Evolutionary conservation across 2,329 filamentous ascomycete genomes (phyloP), one percentile per base, ranked within the genome.

Genomic region (Diaporthe citri): DNA sequence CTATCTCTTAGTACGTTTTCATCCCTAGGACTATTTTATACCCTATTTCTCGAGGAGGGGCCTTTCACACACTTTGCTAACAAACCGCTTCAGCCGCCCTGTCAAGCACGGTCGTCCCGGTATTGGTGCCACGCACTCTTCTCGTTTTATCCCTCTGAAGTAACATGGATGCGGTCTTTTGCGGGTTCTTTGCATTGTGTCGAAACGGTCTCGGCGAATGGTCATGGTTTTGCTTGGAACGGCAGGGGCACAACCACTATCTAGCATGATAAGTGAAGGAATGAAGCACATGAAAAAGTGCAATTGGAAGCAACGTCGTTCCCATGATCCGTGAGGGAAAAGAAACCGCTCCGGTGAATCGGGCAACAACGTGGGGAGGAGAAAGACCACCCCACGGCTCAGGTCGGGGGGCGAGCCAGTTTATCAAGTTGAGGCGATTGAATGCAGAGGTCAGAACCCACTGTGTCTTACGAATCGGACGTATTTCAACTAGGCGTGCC

Each of bases 71-170:
- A 72, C 69, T 48, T 66, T 76, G 78, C 91, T 93, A 86, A 94
- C 88, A 82, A 82, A 80, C 74, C 78, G 67, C 55, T 76, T 85
- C 84, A 97, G 95, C 95, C 96, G 96, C 91, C 97, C 97, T 85
- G 97, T 99, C 93, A 99, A 98, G 95, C 97, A 99, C 94, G 97
- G 97, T 93, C 92, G 97, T 89, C 97, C 97, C 85, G 97, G 97
- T 98, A 99, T 99, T 86, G 97, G 97, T 97, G 97, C 97, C 85
- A 99, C 97, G 83, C 96, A 99, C 94, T 98, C 96, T 91, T 99
- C 97, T 88, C 95, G 97, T 93, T 99, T 99, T 94, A 99, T 99
- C 92, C 97, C 97, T 88, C 94, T 99, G 88, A 99, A 99, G 92
- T 98, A 98, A 92, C 75, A 72, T 72, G 84, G 83, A 83, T 84